phyloP scores from a whole-genome alignment of 208 protist genomes.

The Acanthamoeba culbertsoni region DNA sequence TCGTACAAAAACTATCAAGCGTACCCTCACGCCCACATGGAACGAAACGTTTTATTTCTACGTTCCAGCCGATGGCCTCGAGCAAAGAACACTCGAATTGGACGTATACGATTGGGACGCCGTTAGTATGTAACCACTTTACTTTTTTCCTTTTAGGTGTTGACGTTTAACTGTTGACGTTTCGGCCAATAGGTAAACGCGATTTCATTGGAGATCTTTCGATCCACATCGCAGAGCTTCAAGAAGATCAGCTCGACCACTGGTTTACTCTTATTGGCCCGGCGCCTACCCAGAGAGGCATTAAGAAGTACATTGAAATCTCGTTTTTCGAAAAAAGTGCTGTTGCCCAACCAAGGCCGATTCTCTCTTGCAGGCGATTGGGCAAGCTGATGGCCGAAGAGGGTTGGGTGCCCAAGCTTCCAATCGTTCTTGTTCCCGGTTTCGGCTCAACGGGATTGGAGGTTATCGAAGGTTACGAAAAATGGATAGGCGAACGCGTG shows the following conservation, averaged over 20 bases:
- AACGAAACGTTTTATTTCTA: conserved; percentile 45
- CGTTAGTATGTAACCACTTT: not conserved
- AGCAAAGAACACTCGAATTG: not conserved
- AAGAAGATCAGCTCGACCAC: not conserved
- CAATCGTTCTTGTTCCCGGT: conserved; percentile 53
- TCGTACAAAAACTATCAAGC: not conserved
- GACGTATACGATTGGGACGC: conserved; percentile 1
- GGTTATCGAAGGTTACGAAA: conserved; percentile 45
- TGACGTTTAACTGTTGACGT: not conserved
- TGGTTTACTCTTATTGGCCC: not conserved
- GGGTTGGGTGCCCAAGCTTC: conserved; percentile 37
- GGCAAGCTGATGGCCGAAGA: conserved; percentile 37
- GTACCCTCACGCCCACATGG: not conserved
- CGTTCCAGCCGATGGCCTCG: not conserved
- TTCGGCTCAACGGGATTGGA: conserved; percentile 53
- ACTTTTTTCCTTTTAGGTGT: too few species aligned
- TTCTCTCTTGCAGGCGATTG: not conserved
- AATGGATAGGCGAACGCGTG: conserved; percentile 49
- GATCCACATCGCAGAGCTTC: not conserved
- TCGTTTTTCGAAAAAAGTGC: not conserved
- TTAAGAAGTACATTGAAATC: not conserved
- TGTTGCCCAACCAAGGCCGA: not conserved
- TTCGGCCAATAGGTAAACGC: not conserved
- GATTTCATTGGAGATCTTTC: not conserved
- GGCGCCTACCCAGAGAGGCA: not conserved